Conservation (phyloP, 2,329 filamentous ascomycete species). For the Sporothrix luriei region DNA sequence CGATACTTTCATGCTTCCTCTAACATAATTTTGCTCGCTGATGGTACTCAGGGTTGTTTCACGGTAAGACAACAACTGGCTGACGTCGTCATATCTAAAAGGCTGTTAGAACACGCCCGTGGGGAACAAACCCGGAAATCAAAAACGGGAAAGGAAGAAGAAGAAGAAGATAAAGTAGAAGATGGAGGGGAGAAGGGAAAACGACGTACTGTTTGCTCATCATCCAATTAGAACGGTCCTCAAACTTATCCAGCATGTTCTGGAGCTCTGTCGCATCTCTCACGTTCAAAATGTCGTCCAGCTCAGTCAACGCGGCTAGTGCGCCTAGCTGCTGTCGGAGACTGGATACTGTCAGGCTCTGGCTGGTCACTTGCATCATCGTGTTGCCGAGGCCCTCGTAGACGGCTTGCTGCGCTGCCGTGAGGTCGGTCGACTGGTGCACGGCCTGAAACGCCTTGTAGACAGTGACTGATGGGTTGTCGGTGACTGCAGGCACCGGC, state of each 20-base stretch:
- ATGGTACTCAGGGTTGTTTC: constrained; percentile 81
- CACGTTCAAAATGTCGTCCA: constrained; percentile 73
- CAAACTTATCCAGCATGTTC: constrained; percentile 64
- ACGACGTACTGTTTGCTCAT: constrained; percentile 54
- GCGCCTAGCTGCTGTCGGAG: constrained; percentile 61
- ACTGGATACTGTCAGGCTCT: constrained; percentile 53
- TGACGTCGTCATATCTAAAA: constrained; percentile 65
- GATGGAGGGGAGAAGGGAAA: too few relatives aligned
- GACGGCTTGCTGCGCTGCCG: constrained; percentile 58
- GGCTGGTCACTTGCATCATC: constrained; percentile 59
- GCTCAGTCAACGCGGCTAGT: constrained; percentile 75
- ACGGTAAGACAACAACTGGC: constrained; percentile 77
- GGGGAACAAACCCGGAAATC: too few relatives aligned
- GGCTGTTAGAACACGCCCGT: too few relatives aligned
- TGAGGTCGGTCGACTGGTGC: constrained; percentile 63
- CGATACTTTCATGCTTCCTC: constrained; percentile 62
- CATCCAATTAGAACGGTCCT: constrained; percentile 74
- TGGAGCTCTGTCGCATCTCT: constrained; percentile 62
- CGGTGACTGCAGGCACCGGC: constrained; percentile 65
- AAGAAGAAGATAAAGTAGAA: too few relatives aligned
- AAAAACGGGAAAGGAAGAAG: too few relatives aligned
- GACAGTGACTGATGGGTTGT: constrained; percentile 67
- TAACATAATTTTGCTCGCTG: constrained; percentile 67
- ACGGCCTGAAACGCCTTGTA: constrained; percentile 83
- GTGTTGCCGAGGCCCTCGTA: constrained; percentile 64